Percentiles rank a stretch among this genome's conserved stretches.
Conservation (phyloP, 345 rosid species). For the Jatropha curcas region DNA sequence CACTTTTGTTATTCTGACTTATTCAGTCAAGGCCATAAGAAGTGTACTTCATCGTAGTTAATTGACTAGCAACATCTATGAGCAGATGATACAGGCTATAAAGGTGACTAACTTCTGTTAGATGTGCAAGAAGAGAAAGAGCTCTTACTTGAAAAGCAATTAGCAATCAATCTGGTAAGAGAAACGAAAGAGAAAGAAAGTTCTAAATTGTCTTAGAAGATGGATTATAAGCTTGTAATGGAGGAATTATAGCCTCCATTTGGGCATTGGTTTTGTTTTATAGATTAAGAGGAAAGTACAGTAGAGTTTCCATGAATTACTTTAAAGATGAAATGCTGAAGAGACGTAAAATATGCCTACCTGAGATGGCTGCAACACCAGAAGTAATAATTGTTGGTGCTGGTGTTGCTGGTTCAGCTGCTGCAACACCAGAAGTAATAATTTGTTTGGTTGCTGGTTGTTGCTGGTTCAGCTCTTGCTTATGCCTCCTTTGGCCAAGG, state of each 20-base stretch:
- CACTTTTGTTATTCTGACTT: background rate
- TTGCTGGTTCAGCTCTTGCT: slow-evolving; percentile 11
- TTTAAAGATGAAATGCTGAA: background rate
- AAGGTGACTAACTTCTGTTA: background rate
- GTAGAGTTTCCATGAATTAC: background rate
- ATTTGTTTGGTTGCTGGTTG: slow-evolving; percentile 11
- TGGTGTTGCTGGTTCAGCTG: slow-evolving; percentile 7
- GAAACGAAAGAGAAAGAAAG: background rate
- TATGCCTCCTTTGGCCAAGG: slow-evolving; percentile 3
- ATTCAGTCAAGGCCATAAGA: background rate
- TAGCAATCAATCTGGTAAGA: background rate
- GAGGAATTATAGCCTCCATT: background rate
- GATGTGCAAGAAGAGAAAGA: background rate
- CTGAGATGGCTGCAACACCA: background rate
- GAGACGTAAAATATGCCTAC: background rate
- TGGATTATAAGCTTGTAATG: slow-evolving; percentile 9
- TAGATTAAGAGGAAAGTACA: background rate
- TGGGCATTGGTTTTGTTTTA: background rate
- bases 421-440: slow-evolving; percentile 3
- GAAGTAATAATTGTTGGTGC: slow-evolving; percentile 9
- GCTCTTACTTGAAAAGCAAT: background rate
- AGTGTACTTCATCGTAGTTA: background rate
- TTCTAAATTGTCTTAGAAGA: background rate
- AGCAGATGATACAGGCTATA: background rate
- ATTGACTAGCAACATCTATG: background rate